Base-by-base conservation (phyloP, 352 stramenopile species). In the Pythium folliculosum region DNA sequence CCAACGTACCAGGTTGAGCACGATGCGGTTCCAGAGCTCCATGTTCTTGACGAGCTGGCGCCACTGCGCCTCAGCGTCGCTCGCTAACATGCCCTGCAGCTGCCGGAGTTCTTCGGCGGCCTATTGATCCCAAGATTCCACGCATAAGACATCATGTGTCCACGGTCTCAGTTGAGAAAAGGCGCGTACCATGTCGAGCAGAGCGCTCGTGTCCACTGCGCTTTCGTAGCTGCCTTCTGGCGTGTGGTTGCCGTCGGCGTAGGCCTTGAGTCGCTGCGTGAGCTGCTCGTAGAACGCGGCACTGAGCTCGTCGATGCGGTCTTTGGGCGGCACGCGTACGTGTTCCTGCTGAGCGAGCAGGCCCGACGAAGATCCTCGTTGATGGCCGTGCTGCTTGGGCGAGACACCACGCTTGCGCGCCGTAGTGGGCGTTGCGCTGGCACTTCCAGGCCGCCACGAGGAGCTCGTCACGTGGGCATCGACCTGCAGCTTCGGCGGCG, bases 1-100 rank as follows among this genome's bases (percentile, higher is more conserved):
- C 21, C 1, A 8, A 43, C 57, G 27, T 49, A 92, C 86, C 70
- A 95, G 66, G 59, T 89, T 93, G 72, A 89, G 84, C 47, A 95
- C 72, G 60, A 95, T 92, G 70, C 86, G 84, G 70, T 91, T 93
- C 87, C 87, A 95, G 17, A 81, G 63, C 69, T 95, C 87, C 85
- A 95, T 95, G 72, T 81, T 89, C 77, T 91, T 90, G 23, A 95
- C 83, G 6, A 95, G 74, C 52, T 89, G 77, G 12, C 83, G 83
- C 87, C 87, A 95, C 56, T 90, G 77, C 12, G 56, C 76, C 72
- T 93, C 85, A 10, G 77, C 71, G 38, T 88, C 83, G 12, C 52
- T 71, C 5, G 65, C 40, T 12, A 54, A 60, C 35, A 71, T 70
- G 1, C 72, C 60, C 13, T 72, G 63, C 32, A 79, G 54, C 23